These are phyloP conservation scores for Magnolia sinica DNA, from an alignment of 164 flowering plant genomes.

Conservation along the genomic window DNA sequence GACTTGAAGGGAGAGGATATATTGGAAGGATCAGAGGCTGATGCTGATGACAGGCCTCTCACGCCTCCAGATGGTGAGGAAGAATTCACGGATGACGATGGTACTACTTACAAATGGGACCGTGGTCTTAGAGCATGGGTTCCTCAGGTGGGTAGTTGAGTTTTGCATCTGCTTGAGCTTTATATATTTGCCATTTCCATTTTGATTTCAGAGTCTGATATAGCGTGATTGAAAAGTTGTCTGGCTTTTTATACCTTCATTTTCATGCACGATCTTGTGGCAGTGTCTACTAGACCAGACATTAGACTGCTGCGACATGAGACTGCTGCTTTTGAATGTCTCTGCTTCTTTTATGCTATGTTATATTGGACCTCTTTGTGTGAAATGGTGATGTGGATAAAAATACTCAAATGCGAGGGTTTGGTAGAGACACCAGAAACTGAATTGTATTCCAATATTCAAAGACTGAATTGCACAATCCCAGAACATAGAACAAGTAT, in stretches of 20 bases:
- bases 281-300: background rate
- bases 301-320: background rate
- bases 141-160: constrained; percentile 68
- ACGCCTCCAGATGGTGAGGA: constrained; percentile 96
- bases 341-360: background rate
- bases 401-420: no score
- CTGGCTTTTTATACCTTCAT: background rate
- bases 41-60: constrained; percentile 53
- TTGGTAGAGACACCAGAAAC: no score
- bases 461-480: no score
- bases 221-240: background rate
- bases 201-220: background rate
- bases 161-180: background rate
- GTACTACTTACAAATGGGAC: constrained; percentile 92
- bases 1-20: constrained; percentile 16
- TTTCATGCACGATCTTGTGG: background rate
- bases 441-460: no score
- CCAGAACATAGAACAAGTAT: no score
- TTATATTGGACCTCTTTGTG: no score
- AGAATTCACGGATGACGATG: constrained; percentile 96
- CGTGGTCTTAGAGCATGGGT: constrained; percentile 79
- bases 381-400: no score
- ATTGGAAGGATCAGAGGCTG: constrained; percentile 7
- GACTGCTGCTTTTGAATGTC: background rate
- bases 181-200: background rate